Evolutionary conservation across 805 yeast genomes (phyloP), one percentile per base, ranked within the genome.

Genomic region (Soucietia sequanensis): DNA sequence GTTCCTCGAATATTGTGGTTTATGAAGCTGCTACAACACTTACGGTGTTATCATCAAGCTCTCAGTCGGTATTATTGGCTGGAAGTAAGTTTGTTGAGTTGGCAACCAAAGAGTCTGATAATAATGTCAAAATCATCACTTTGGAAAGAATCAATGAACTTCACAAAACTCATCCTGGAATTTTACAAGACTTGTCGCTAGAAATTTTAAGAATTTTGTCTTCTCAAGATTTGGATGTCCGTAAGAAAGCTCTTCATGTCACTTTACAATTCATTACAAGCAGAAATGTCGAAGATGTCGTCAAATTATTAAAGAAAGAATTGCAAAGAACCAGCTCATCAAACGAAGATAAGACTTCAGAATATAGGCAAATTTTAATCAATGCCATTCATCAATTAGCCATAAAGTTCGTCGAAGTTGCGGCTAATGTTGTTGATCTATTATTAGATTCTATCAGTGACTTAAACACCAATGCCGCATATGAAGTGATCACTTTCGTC

Each of bases 201-300:
- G 98, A 93, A 49, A 80, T 95, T 34, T 72, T 93, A 56, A 78
- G 95, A 50, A 84, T 90, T 23, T 72, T 93, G 46, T 73, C 86
- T n/a, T 75, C 95, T 3, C 95, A 89, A 45, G 97, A 93, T 51
- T 58, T 90, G 41, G 97, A 85, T 48, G 97, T 93, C 37, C 87
- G 96, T 56, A 75, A 78, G 46, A 86, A 85, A 62, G 96, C 96
- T 4, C 72, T 95, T 42, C 83, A 81, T 37, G 84, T 91, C 33
- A 78, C 95, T n/a, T 69, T 93, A 54, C 75, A 80, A 42, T 73
- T 93, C 54, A 81, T 89, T 31, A 73, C 95, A 26, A 77, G 83
- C 48, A 85, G 95, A 68, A 91, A 91, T 48, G 96, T 89, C 34
- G 96, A 89, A 54, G 96, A 88, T 53, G 95, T 91, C 23, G 84